These are phyloP conservation scores for Phytophthora citrophthora DNA, from an alignment of 352 stramenopile genomes.

Conservation along the genomic window DNA sequence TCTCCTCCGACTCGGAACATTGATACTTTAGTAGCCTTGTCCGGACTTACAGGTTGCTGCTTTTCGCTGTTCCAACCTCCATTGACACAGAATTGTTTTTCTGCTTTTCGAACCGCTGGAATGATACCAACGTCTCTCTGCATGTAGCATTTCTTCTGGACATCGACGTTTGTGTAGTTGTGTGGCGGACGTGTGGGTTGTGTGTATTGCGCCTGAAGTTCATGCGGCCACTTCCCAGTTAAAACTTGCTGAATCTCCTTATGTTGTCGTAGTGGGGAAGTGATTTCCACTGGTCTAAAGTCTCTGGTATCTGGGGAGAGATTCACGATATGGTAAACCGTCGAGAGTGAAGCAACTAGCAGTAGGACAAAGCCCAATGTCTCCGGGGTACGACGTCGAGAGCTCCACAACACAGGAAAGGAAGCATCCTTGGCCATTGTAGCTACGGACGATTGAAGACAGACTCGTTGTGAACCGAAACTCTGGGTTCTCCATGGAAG, in stretches of 20 bases:
- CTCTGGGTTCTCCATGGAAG: too few relatives aligned
- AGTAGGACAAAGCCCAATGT: background rate
- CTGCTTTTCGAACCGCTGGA: slow-evolving; percentile 20
- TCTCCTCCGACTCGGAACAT: slow-evolving; percentile 36
- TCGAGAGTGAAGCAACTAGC: background rate
- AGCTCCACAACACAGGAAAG: slow-evolving; percentile 2
- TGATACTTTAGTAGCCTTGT: slow-evolving; percentile 40
- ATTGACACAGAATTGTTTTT: slow-evolving; percentile 29
- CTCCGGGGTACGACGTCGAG: background rate
- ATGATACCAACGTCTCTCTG: slow-evolving; percentile 49
- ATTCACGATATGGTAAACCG: background rate
- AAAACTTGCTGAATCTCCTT: slow-evolving; percentile 8
- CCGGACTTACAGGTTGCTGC: slow-evolving; percentile 5
- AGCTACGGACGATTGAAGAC: too few relatives aligned
- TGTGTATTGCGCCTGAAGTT: slow-evolving; percentile 10
- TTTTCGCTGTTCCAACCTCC: slow-evolving; percentile 19
- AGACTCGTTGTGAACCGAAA: too few relatives aligned
- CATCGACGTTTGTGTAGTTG: slow-evolving; percentile 25
- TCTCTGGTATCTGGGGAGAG: background rate
- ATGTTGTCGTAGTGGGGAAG: too few relatives aligned
- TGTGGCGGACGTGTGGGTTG: slow-evolving; percentile 28
- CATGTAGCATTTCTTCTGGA: slow-evolving; percentile 31
- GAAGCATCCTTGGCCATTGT: too few relatives aligned
- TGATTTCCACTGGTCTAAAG: background rate
- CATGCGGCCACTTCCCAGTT: slow-evolving; percentile 14